Evolutionary conservation across 192 early-diverging fungal genomes (phyloP), one percentile per base, ranked within the genome.

Genomic region (Coemansia sp.): DNA sequence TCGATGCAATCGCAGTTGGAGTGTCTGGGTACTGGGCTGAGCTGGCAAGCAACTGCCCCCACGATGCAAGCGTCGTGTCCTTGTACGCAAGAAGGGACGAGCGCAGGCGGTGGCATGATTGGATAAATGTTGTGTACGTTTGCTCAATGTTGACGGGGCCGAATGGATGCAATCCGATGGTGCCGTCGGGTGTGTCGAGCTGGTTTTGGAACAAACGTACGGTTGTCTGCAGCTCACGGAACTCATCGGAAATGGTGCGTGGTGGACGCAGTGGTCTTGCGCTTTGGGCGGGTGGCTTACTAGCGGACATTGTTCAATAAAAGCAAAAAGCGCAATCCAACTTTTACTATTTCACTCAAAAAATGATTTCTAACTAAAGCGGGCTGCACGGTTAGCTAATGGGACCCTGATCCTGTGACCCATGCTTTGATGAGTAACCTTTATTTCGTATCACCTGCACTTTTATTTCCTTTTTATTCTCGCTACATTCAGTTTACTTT

Each of bases 241-340:
- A 64, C 66, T 81, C 78, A 25, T 81, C 78, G 11, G 63, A 61
- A 11, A 75, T 69, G 6, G 78, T 72, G 22, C 78, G 72, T 52
- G 38, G 66, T 29, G 74, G 69, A 16, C 57, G 65, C 19, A 66
- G 72, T 45, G 39, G 31, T 6, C 8, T 8, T 35, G 31, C 8
- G 31, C 31, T 8, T 6, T 6, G 31, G 1, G 31, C 31, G 31
- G 31, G 31, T 35, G 31, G 43, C 7, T 17, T 47, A 4, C 14
- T 17, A 6, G 43, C 10, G 14, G 14, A 47, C 43, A 47, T 12
- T 1, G 12, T 12, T n/a, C 14, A 12, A 12, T 4, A 47, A 47
- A 2, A 10, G 14, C 43, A 47, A 47, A 47, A 12, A 4, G 21
- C 21, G 21, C 21, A 21, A 21, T 21, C 21, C 21, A 21, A 21